A percentile compares a stretch with the other conserved stretches of the same genome.
Evolutionary conservation across 2,329 filamentous ascomycete species (phyloP).

Genomic region (Chaetomiaceae sp.): DNA sequence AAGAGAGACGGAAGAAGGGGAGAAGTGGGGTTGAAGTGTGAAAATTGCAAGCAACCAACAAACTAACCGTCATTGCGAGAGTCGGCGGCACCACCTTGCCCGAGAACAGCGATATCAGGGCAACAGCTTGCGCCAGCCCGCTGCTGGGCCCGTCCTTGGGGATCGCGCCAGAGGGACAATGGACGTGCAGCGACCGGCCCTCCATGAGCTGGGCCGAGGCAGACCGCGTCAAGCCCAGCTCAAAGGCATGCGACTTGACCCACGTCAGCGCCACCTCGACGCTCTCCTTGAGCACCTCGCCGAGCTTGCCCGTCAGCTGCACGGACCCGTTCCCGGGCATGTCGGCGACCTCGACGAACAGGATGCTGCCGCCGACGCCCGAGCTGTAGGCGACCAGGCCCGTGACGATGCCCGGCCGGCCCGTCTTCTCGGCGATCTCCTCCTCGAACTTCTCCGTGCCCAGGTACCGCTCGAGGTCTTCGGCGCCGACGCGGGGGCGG

Average conservation of each 20-base stretch:
- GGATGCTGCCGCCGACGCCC: conserved; percentile 87
- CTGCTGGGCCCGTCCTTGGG: conserved; percentile 88
- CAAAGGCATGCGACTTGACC: conserved; percentile 94
- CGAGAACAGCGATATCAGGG: conserved; percentile 82
- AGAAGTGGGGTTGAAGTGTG: not conserved
- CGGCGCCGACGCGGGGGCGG: conserved; percentile 63
- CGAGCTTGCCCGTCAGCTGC: conserved; percentile 92
- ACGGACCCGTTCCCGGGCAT: conserved; percentile 92
- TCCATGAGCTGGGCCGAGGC: conserved; percentile 92
- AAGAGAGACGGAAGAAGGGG: not conserved
- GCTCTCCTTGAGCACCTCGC: conserved; percentile 93
- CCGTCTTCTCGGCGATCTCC: conserved; percentile 82
- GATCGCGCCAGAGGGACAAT: conserved; percentile 90
- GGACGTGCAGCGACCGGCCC: conserved; percentile 86
- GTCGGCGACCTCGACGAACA: conserved; percentile 97
- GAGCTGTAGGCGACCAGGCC: conserved; percentile 92
- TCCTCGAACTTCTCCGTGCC: conserved; percentile 93
- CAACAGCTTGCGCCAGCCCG: conserved; percentile 89
- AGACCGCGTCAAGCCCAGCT: conserved; percentile 75
- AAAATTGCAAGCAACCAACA: conserved; percentile 38
- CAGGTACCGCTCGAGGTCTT: conserved; percentile 83
- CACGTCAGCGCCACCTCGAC: conserved; percentile 94
- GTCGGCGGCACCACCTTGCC: conserved; percentile 81
- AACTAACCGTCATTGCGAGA: conserved; percentile 82
- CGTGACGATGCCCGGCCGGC: conserved; percentile 86